Conservation (phyloP, 805 yeast genomes). For the Schizosaccharomyces japonicus region DNA sequence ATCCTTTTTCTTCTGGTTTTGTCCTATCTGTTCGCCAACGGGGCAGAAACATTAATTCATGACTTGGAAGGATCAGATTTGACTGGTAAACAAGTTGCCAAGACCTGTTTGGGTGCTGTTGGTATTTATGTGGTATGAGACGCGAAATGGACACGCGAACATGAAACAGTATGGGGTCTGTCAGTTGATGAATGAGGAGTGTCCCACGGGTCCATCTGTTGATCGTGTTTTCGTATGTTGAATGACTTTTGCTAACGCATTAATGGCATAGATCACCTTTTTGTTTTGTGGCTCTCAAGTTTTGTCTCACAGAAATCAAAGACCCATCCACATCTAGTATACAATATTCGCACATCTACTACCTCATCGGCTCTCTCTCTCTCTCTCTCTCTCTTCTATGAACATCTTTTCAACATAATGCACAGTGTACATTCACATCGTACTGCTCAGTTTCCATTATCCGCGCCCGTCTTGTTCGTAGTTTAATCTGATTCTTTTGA, state of each 20-base stretch:
- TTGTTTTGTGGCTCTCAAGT: slow-evolving; percentile 3
- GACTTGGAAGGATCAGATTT: slow-evolving; percentile 1
- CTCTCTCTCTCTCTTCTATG: background rate
- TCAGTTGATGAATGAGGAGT: too few relatives aligned
- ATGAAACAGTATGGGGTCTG: too few relatives aligned
- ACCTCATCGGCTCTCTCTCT: too few relatives aligned
- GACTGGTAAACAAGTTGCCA: slow-evolving; percentile 1
- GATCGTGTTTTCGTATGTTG: too few relatives aligned
- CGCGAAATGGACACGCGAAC: too few relatives aligned
- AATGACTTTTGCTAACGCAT: too few relatives aligned
- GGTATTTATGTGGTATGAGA: background rate
- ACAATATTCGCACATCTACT: background rate
- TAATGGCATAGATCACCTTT: background rate
- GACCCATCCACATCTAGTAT: background rate
- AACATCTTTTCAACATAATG: background rate
- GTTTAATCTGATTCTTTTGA: too few relatives aligned
- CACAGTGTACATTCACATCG: too few relatives aligned
- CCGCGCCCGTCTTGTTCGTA: too few relatives aligned
- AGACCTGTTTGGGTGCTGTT: slow-evolving; percentile 1
- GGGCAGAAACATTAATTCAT: slow-evolving; percentile 2
- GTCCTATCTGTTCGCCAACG: background rate
- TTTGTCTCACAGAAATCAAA: background rate
- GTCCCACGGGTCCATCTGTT: too few relatives aligned
- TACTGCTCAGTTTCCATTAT: too few relatives aligned
- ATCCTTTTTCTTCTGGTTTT: slow-evolving; percentile 1